Evolutionary conservation across 305 asterid genomes (phyloP).

Genomic region (Fraxinus velutina): DNA sequence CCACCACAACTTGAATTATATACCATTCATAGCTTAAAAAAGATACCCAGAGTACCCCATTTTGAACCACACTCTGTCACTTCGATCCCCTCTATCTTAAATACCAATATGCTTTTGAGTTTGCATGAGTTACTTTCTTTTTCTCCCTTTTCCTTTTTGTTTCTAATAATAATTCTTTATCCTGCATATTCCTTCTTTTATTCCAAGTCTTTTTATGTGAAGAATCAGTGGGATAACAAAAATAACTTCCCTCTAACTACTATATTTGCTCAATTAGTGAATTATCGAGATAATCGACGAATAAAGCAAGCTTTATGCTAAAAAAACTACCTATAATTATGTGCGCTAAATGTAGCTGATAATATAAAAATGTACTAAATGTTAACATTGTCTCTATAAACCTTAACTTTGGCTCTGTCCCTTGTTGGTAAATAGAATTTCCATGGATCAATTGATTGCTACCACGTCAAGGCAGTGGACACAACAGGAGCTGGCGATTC

Average conservation of each 20-base stretch:
- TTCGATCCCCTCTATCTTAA: neutral
- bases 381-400: neutral
- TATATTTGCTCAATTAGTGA: neutral
- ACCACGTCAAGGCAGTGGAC: constrained; percentile 66
- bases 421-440: constrained; percentile 33
- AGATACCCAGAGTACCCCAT: no score
- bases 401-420: neutral
- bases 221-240: neutral
- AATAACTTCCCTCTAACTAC: neutral
- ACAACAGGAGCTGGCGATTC: constrained; percentile 97
- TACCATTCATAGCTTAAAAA: no score
- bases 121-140: neutral
- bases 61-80: neutral
- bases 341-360: neutral
- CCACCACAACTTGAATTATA: no score
- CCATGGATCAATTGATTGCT: constrained; percentile 56
- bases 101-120: neutral
- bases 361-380: no score
- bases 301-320: neutral
- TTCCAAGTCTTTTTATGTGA: neutral
- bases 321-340: neutral
- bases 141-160: neutral
- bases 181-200: neutral
- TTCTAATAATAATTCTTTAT: neutral
- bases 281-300: no score